Evolutionary conservation across 345 rosid species (phyloP), one percentile per base, ranked within the genome.

Genomic region (Citrus glauca): DNA sequence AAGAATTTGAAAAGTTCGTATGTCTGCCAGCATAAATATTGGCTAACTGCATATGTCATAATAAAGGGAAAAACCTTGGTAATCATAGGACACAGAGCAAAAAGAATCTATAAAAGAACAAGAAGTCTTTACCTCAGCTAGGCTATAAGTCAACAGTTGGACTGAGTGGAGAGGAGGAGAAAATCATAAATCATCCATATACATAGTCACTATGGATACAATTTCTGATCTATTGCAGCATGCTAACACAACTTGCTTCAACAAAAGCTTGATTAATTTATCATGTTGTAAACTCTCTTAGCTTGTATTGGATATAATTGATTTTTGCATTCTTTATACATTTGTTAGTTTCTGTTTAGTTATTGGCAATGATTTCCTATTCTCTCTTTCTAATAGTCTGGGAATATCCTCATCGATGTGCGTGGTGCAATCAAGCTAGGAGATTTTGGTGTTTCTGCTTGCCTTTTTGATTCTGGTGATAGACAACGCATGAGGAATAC

Each of bases 381-480:
- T 7, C 53, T 80, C 59, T 75, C 14, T 73, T 82, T 79, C 32
- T 76, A 71, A 69, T 78, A 96, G 99, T 98, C 98, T 65, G 99
- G 99, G 53, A 96, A 96, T 81, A 82, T 96, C 84, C 90, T 96
- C 84, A 87, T 96, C 22, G 99, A 85, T 82, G 74, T 90, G 62
- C 89, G 94, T 45, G 98, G 99, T 75, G 86, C 90, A 16, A 77
- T 94, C 84, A 96, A 96, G 86, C 80, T 96, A 70, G 99, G 99
- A 78, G 98, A 96, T 81, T 94, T 96, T 79, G 99, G 99, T 56
- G 99, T 96, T 78, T 94, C 98, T 40, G 98, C 99, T 32, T 94
- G 97, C 88, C 94, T 96, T 78, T 96, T 94, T 83, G 98, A 94
- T 86, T 94, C 98, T 50, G 98, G 99, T 74, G 99, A 96, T 84